Evolutionary conservation across 1,284 basidiomycete species (phyloP).

Genomic region (Sphaerobolus stellatus): DNA sequence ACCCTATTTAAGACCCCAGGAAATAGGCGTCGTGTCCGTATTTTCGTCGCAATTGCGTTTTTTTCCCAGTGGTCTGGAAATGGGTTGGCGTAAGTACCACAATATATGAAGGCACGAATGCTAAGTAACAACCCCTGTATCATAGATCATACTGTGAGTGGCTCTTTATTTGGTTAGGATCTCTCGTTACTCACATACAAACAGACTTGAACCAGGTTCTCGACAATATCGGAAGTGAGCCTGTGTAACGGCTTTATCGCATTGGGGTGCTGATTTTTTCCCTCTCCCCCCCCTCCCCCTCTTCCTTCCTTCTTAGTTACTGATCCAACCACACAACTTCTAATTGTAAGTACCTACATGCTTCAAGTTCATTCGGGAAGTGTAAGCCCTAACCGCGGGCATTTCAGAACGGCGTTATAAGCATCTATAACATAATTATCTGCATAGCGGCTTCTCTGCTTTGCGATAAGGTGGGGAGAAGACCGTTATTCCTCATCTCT

Average conservation of each 20-base stretch:
- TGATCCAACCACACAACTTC: slow-evolving; percentile 11
- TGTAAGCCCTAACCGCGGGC: background rate
- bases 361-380: background rate
- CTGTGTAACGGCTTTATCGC: no score
- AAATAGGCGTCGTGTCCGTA: slow-evolving; percentile 25
- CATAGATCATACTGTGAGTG: background rate
- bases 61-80: slow-evolving; percentile 30
- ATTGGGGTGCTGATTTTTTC: no score
- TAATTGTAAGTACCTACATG: slow-evolving; percentile 16
- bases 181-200: background rate
- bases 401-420: slow-evolving; percentile 46
- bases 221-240: slow-evolving; percentile 40
- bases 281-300: background rate
- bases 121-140: background rate
- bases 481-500: slow-evolving; percentile 54
- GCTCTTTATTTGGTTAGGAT: background rate
- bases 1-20: slow-evolving; percentile 24
- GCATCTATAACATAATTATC: slow-evolving; percentile 53
- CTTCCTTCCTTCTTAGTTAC: background rate
- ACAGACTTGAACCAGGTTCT: slow-evolving; percentile 48
- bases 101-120: background rate
- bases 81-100: slow-evolving; percentile 23
- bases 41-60: slow-evolving; percentile 27
- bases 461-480: slow-evolving; percentile 51
- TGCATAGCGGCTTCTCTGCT: slow-evolving; percentile 48